Conservation (phyloP, 1,284 basidiomycete species). For the Ustilago crameri region DNA sequence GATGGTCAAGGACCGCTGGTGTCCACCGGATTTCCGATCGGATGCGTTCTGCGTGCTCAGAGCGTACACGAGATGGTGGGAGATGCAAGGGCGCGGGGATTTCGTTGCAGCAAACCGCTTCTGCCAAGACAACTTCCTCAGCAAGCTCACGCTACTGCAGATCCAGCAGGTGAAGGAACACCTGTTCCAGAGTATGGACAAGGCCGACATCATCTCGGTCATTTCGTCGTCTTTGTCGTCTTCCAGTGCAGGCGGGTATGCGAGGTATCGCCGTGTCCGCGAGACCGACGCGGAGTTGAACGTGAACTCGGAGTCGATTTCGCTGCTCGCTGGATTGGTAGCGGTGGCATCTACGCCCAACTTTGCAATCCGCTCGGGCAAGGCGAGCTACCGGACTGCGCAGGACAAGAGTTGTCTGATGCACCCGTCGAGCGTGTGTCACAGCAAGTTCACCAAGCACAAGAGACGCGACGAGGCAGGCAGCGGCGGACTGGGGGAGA, state of each 20-base stretch:
- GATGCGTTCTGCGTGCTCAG: slow-evolving; percentile 83
- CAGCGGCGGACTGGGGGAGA: slow-evolving; percentile 68
- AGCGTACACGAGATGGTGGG: slow-evolving; percentile 83
- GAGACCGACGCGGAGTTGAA: slow-evolving; percentile 71
- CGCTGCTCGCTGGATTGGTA: slow-evolving; percentile 86
- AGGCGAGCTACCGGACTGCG: slow-evolving; percentile 80
- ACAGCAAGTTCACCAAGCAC: slow-evolving; percentile 75
- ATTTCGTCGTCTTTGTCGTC: slow-evolving; percentile 40
- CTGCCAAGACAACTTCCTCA: slow-evolving; percentile 86
- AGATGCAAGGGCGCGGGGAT: slow-evolving; percentile 54
- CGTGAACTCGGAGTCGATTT: slow-evolving; percentile 77
- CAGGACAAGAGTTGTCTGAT: slow-evolving; percentile 88
- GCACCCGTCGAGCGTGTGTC: slow-evolving; percentile 88
- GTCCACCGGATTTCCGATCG: slow-evolving; percentile 81
- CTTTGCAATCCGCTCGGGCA: slow-evolving; percentile 84
- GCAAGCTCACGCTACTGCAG: slow-evolving; percentile 82
- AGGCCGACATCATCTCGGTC: slow-evolving; percentile 70
- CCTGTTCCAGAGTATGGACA: slow-evolving; percentile 80
- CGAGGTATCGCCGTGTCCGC: slow-evolving; percentile 47
- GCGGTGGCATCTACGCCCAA: slow-evolving; percentile 91
- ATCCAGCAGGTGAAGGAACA: slow-evolving; percentile 87
- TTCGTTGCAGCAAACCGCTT: slow-evolving; percentile 77
- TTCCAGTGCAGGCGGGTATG: slow-evolving; percentile 8
- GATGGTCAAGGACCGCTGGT: slow-evolving; percentile 83
- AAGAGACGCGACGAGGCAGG: slow-evolving; percentile 70